Percentiles rank a stretch among this genome's conserved stretches.
phyloP scores from a whole-genome alignment of 495 filamentous ascomycete genomes.

The Hyaloscypha variabilis region DNA sequence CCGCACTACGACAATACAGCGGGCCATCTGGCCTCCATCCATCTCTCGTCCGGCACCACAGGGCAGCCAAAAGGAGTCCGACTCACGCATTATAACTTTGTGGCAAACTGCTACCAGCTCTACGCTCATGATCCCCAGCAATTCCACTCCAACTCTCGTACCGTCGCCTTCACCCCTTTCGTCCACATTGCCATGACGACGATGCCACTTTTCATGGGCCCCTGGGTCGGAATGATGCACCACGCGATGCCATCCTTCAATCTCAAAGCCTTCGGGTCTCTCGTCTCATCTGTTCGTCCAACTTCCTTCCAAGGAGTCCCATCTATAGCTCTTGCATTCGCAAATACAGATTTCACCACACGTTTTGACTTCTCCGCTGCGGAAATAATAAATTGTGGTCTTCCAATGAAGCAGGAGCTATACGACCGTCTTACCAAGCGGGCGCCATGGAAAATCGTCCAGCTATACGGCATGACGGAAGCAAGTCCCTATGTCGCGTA shows the following conservation, averaged over 20 bases:
- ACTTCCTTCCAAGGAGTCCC: constrained; percentile 83
- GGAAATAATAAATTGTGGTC: constrained; percentile 83
- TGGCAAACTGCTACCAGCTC: constrained; percentile 61
- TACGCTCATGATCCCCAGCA: constrained; percentile 35
- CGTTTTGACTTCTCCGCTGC: constrained; percentile 81
- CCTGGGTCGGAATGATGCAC: constrained; percentile 58
- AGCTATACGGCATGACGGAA: constrained; percentile 57
- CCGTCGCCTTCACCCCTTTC: constrained; percentile 42
- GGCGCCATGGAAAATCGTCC: constrained; percentile 65
- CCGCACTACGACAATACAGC: constrained; percentile 43
- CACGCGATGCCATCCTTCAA: constrained; percentile 82
- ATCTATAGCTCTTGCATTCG: constrained; percentile 77
- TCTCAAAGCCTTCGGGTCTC: constrained; percentile 70
- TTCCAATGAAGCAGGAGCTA: constrained; percentile 80
- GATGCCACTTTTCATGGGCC: constrained; percentile 32
- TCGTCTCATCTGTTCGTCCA: constrained; percentile 73
- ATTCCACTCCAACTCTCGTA: constrained; percentile 31
- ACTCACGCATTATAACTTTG: constrained; percentile 79
- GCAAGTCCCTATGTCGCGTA: constrained; percentile 50
- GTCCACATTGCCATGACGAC: constrained; percentile 43
- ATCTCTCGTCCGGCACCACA: constrained; percentile 90
- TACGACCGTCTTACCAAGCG: constrained; percentile 73
- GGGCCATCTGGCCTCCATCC: constrained; percentile 66
- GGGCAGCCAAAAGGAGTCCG: constrained; percentile 92
- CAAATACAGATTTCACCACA: constrained; percentile 71